Evolutionary conservation across 208 protist genomes (phyloP).

Genomic region (Crithidia brevicula): DNA sequence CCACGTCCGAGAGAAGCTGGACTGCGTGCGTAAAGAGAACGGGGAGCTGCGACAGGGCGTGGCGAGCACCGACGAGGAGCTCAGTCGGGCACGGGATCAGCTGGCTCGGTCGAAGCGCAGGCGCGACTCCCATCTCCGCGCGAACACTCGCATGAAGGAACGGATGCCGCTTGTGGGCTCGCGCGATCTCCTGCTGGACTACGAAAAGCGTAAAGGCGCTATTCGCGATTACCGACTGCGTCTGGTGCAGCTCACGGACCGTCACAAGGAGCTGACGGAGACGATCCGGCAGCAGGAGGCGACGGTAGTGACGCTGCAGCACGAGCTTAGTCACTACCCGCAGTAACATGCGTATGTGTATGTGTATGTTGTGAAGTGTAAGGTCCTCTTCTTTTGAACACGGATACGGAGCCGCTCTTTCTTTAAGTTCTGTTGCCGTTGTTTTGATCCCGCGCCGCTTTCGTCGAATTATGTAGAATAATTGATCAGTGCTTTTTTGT

Average conservation of each 20-base stretch:
- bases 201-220: constrained; percentile 89
- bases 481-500: too few relatives aligned
- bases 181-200: constrained; percentile 95
- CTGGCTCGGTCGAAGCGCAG: constrained; percentile 93
- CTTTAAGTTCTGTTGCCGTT: too few relatives aligned
- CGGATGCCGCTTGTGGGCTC: constrained; percentile 94
- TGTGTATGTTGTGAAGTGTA: not conserved
- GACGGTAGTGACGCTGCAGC: constrained; percentile 59
- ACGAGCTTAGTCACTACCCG: constrained; percentile 68
- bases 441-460: too few relatives aligned
- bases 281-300: constrained; percentile 64
- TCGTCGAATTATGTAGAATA: too few relatives aligned
- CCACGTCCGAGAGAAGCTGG: constrained; percentile 98
- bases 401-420: too few relatives aligned
- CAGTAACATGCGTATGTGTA: constrained; percentile 10
- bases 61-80: constrained; percentile 87
- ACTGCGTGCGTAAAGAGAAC: constrained; percentile 96
- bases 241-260: constrained; percentile 82
- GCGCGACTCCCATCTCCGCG: constrained; percentile 84
- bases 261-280: constrained; percentile 68
- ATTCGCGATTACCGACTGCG: constrained; percentile 72
- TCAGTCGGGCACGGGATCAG: constrained; percentile 84
- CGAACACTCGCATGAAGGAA: constrained; percentile 92
- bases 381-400: not conserved
- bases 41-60: constrained; percentile 86